Evolutionary conservation across 805 yeast genomes (phyloP).

Genomic region (Cyberlindnera galapagoensis): DNA sequence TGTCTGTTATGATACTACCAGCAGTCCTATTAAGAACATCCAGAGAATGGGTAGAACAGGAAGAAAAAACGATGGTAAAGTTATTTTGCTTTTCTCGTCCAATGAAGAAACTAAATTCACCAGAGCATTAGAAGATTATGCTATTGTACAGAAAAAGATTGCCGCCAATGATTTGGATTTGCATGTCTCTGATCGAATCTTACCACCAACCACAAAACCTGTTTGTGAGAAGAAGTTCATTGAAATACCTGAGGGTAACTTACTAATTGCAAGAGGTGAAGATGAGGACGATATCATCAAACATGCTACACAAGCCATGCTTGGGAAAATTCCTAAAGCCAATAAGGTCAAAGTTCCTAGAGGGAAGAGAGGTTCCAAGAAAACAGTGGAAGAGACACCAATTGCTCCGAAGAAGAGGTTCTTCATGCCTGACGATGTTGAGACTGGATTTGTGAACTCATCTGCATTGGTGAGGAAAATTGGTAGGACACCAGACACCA

Average conservation of each 20-base stretch:
- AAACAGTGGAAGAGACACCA: slow-evolving; percentile 11
- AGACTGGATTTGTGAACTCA: slow-evolving; percentile 55
- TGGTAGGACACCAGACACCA: slow-evolving; percentile 2
- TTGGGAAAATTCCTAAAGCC: slow-evolving; percentile 27
- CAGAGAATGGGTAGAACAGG: slow-evolving; percentile 99
- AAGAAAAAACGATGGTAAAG: slow-evolving; percentile 83
- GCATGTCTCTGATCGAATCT: slow-evolving; percentile 52
- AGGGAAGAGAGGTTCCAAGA: slow-evolving; percentile 12
- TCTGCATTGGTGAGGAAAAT: slow-evolving; percentile 37
- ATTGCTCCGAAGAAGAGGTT: slow-evolving; percentile 37
- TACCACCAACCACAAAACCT: slow-evolving; percentile 57
- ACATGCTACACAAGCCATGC: slow-evolving; percentile 61
- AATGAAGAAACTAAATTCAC: slow-evolving; percentile 76
- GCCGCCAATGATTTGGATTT: slow-evolving; percentile 39
- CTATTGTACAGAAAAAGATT: slow-evolving; percentile 66
- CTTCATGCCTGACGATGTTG: slow-evolving; percentile 70
- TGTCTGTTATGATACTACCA: slow-evolving; percentile 86
- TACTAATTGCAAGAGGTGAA: slow-evolving; percentile 42
- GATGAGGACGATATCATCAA: slow-evolving; percentile 64
- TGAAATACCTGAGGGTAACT: slow-evolving; percentile 66
- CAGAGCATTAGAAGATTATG: slow-evolving; percentile 79
- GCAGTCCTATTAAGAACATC: slow-evolving; percentile 87
- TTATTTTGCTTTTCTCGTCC: slow-evolving; percentile 66
- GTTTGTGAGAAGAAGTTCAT: slow-evolving; percentile 48
- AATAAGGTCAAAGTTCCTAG: slow-evolving; percentile 11